Evolutionary conservation across 73 alveolate genomes (phyloP).

Genomic region (Durusdinium trenchii): DNA sequence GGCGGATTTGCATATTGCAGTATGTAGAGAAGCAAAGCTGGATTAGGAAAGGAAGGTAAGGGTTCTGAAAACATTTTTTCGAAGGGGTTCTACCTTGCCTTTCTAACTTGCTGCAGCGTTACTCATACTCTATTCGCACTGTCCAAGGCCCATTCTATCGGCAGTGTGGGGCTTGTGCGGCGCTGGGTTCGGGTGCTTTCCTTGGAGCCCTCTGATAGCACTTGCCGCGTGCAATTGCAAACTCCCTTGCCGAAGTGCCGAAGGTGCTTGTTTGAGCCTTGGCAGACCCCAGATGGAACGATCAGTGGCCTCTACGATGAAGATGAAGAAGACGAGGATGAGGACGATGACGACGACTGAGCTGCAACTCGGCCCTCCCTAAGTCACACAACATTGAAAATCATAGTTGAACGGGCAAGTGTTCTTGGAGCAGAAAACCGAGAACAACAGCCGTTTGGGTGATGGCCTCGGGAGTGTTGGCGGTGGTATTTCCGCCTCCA

Average conservation of each 20-base stretch:
- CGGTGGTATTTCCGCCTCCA: no score
- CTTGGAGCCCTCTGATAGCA: not conserved
- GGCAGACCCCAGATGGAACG: conserved; percentile 80
- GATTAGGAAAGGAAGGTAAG: no score
- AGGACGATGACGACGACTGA: not conserved
- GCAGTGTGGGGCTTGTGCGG: conserved; percentile 84
- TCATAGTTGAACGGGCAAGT: no score
- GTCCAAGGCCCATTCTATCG: conserved; percentile 51
- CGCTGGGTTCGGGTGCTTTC: conserved; percentile 60
- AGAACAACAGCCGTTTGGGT: no score
- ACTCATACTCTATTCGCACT: not conserved
- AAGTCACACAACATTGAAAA: not conserved
- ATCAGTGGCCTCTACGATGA: conserved; percentile 76
- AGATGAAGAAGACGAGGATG: conserved; percentile 56
- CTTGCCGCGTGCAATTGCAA: not conserved
- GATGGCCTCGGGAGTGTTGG: no score
- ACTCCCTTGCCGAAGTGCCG: not conserved
- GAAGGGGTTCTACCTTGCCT: no score
- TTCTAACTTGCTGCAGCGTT: not conserved
- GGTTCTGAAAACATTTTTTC: no score
- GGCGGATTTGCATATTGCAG: no score
- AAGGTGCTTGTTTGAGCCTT: conserved; percentile 81
- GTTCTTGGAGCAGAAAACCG: no score
- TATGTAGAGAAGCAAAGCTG: no score
- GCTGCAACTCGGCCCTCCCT: conserved; percentile 3